phyloP scores from a whole-genome alignment of 495 filamentous ascomycete species.

The Penicillium cinerascens region DNA sequence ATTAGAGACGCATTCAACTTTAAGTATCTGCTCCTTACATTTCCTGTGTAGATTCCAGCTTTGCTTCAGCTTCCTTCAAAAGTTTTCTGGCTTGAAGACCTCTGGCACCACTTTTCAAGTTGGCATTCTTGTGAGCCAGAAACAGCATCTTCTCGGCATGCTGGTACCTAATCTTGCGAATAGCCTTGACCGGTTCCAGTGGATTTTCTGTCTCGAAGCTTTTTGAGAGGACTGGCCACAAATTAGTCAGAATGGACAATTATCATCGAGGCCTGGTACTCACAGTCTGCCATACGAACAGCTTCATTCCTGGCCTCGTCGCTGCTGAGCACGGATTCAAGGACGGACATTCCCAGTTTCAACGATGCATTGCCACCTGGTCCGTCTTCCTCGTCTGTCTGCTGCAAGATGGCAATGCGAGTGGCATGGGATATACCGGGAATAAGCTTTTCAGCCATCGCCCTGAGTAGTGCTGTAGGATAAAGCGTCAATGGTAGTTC shows the following conservation, averaged over 20 bases:
- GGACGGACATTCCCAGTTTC: conserved; percentile 40
- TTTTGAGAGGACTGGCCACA: conserved; percentile 35
- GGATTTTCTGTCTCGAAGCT: conserved; percentile 49
- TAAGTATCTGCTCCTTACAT: conserved; percentile 35
- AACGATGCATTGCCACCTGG: conserved; percentile 9
- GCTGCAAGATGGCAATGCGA: conserved; percentile 67
- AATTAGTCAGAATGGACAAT: not conserved
- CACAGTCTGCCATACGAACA: conserved; percentile 55
- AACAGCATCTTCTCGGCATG: conserved; percentile 59
- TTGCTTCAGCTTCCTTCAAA: conserved; percentile 60
- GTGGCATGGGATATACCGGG: conserved; percentile 70
- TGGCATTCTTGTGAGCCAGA: conserved; percentile 67
- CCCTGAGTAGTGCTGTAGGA: conserved; percentile 59
- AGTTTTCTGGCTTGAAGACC: conserved; percentile 71
- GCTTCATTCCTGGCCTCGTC: conserved; percentile 59
- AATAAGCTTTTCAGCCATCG: conserved; percentile 73
- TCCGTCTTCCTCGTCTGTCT: conserved; percentile 49
- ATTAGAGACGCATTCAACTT: not conserved
- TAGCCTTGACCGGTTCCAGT: conserved; percentile 52
- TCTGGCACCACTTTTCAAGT: conserved; percentile 65
- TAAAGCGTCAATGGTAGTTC: not conserved
- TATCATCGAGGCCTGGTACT: conserved; percentile 9
- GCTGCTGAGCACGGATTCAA: conserved; percentile 65
- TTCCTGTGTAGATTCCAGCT: conserved; percentile 50
- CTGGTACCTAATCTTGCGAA: conserved; percentile 57